Evolutionary conservation across 257 asterid genomes (phyloP).

Genomic region (Eucommia ulmoides): DNA sequence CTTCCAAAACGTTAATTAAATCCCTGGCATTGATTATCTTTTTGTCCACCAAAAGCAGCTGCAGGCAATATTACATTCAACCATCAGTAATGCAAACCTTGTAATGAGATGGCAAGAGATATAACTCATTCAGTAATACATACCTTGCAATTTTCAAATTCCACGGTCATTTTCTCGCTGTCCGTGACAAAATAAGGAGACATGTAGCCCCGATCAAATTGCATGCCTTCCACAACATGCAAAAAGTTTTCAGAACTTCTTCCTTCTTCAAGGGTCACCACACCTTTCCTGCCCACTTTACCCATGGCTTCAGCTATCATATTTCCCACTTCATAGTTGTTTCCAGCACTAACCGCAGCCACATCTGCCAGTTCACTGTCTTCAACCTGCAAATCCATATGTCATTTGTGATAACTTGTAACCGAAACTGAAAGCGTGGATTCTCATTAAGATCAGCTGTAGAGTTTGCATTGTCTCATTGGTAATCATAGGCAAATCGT

Average conservation of each 20-base stretch:
- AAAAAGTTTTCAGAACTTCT: slow-evolving; percentile 20
- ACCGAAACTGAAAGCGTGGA: neutral
- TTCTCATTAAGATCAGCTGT: neutral
- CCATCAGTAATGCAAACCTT: neutral
- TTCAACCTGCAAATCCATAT: slow-evolving; percentile 16
- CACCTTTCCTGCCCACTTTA: slow-evolving; percentile 31
- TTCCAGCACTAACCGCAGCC: slow-evolving; percentile 33
- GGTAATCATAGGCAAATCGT: neutral
- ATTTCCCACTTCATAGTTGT: slow-evolving; percentile 28
- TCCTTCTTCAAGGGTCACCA: slow-evolving; percentile 32
- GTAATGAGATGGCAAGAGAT: neutral
- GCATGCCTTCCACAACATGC: slow-evolving; percentile 32
- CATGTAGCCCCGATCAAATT: slow-evolving; percentile 33
- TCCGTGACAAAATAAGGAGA: slow-evolving; percentile 32
- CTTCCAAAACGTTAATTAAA: slow-evolving; percentile 19
- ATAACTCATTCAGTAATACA: too few species aligned
- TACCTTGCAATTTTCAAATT: slow-evolving; percentile 34
- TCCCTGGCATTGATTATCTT: slow-evolving; percentile 31
- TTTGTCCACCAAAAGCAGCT: slow-evolving; percentile 27
- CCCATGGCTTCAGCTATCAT: slow-evolving; percentile 32
- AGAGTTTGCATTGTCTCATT: neutral
- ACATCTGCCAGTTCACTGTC: slow-evolving; percentile 33
- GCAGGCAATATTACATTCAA: slow-evolving; percentile 4
- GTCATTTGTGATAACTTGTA: neutral
- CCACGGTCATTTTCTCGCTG: slow-evolving; percentile 29